Conservation (phyloP, 2,329 filamentous ascomycete species). For the Scedosporium boydii region DNA sequence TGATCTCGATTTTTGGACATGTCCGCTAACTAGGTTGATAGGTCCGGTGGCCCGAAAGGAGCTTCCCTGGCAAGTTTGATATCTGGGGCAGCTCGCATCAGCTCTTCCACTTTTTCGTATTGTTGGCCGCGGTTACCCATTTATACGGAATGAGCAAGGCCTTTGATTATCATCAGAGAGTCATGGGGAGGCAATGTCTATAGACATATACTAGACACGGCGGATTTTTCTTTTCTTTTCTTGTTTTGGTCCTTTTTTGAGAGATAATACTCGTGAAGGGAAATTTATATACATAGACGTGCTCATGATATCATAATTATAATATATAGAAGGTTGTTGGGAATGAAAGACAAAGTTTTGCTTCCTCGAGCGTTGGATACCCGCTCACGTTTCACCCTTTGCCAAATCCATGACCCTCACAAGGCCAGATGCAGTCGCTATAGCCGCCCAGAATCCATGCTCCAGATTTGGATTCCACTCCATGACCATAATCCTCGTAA, state of each 20-base stretch:
- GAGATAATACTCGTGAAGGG: neutral
- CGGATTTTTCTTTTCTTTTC: neutral
- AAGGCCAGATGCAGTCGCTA: conserved; percentile 56
- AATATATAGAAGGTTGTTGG: neutral
- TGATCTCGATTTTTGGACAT: neutral
- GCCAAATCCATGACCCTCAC: conserved; percentile 59
- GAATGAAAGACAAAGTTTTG: neutral
- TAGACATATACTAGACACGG: conserved; percentile 3
- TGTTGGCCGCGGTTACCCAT: conserved; percentile 74
- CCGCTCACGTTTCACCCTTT: conserved; percentile 22
- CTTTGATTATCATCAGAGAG: conserved; percentile 74
- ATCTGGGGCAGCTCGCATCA: conserved; percentile 92
- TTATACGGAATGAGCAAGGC: conserved; percentile 72
- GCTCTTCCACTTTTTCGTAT: conserved; percentile 85
- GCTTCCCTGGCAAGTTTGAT: conserved; percentile 70
- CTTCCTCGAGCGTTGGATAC: conserved; percentile 6
- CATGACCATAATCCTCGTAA: conserved; percentile 51
- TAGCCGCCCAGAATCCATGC: conserved; percentile 59
- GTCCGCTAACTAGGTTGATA: conserved; percentile 21
- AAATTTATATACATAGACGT: neutral
- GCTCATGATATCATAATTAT: conserved; percentile 3
- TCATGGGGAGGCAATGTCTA: conserved; percentile 41
- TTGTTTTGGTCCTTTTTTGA: neutral
- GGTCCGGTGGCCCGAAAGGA: conserved; percentile 75
- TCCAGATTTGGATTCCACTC: conserved; percentile 60